These are phyloP conservation scores for Arthrocladium fulminans DNA, from an alignment of 2,329 filamentous ascomycete species.

Conservation along the genomic window DNA sequence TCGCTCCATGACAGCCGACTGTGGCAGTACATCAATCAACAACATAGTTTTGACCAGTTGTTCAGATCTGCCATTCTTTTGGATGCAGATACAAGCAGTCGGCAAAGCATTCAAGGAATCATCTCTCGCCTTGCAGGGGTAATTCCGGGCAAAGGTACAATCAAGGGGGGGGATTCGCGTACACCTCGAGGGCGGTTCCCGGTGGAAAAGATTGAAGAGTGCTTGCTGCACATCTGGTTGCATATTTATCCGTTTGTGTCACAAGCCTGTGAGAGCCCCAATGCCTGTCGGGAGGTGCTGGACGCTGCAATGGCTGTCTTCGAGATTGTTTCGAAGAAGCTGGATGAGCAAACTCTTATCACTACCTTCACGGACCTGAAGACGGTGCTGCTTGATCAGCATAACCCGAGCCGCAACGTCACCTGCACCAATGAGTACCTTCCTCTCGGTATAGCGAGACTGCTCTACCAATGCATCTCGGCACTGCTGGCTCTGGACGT, in stretches of 20 bases:
- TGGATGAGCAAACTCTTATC: not conserved
- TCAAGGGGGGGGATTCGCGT: conserved; percentile 18
- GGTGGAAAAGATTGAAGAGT: conserved; percentile 20
- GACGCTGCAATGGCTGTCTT: conserved; percentile 37
- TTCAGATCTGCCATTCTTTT: conserved; percentile 22
- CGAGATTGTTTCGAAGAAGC: conserved; percentile 30
- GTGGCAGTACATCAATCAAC: conserved; percentile 30
- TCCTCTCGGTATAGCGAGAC: conserved; percentile 28
- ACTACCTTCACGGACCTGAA: conserved; percentile 34
- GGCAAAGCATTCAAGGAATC: conserved; percentile 32
- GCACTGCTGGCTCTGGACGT: conserved; percentile 11
- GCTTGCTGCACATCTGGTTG: conserved; percentile 38
- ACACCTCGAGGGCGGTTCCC: conserved; percentile 20
- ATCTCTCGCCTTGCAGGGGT: conserved; percentile 31
- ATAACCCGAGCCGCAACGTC: conserved; percentile 25
- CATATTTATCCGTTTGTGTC: conserved; percentile 34
- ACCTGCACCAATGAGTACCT: conserved; percentile 26
- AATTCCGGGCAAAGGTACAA: conserved; percentile 21
- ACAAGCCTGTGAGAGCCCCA: conserved; percentile 29
- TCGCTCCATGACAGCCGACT: conserved; percentile 39
- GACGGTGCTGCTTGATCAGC: conserved; percentile 33
- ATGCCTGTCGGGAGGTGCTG: conserved; percentile 39
- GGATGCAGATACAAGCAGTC: conserved; percentile 29
- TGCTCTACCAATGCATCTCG: conserved; percentile 28
- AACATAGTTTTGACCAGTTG: conserved; percentile 12